Percentiles rank a stretch among this genome's conserved stretches.
These are phyloP conservation scores for Heliamphora exappendiculata DNA, from an alignment of 148 eudicot species.

Conservation along the genomic window DNA sequence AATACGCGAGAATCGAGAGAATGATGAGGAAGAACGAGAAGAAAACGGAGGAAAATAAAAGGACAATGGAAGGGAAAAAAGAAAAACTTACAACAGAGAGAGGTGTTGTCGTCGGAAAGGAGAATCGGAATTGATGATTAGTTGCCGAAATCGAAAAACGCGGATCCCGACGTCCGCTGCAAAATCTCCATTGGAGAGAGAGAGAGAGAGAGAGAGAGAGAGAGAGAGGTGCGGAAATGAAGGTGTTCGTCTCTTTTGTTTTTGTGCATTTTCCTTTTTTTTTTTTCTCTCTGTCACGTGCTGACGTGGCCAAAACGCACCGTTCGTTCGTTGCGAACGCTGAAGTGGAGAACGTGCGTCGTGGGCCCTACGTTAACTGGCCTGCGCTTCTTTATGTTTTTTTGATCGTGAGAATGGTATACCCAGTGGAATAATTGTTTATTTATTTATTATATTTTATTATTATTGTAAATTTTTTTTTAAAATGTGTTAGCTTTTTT, in stretches of 20 bases:
- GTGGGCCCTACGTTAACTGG: background rate
- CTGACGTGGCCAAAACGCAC: constrained; percentile 10
- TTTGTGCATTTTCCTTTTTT: background rate
- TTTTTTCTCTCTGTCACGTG: background rate
- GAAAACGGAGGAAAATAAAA: background rate
- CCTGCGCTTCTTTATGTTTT: background rate
- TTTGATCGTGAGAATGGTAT: no score
- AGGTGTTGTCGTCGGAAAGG: background rate
- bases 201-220: constrained; percentile 8
- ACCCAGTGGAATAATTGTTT: no score
- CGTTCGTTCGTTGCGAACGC: constrained; percentile 5
- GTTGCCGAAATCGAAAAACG: constrained; percentile 29
- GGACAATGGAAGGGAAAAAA: background rate
- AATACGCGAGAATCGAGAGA: constrained; percentile 8
- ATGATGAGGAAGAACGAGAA: background rate
- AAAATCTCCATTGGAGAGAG: constrained; percentile 23
- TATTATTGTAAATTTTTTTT: no score
- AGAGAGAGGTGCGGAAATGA: constrained; percentile 21
- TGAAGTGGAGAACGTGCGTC: background rate
- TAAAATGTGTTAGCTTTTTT: no score
- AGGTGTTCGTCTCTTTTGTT: constrained; percentile 21
- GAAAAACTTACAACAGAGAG: constrained; percentile 2
- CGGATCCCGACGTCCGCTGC: constrained; percentile 44
- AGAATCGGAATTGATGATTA: background rate
- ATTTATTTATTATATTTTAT: no score